Evolutionary conservation across 345 rosid species (phyloP).

Genomic region (Dovyalis caffra): DNA sequence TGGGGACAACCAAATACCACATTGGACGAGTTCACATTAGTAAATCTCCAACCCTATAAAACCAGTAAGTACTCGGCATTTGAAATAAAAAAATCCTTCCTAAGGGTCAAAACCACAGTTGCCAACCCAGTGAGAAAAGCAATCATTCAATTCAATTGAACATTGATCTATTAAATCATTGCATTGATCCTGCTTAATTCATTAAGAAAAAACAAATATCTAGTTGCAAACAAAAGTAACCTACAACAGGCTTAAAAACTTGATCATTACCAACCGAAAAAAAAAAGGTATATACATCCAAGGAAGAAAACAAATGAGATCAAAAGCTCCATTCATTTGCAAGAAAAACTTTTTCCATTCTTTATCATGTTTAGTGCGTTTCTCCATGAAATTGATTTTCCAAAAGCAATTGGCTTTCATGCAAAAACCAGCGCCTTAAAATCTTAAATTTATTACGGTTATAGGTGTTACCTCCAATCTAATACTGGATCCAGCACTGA

Average conservation of each 20-base stretch:
- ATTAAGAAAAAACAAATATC: background rate
- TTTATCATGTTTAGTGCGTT: too few species aligned
- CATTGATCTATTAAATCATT: background rate
- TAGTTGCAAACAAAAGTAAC: background rate
- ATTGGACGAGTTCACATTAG: background rate
- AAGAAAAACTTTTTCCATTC: too few species aligned
- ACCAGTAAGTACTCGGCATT: too few species aligned
- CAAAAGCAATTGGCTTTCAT: too few species aligned
- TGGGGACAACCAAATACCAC: background rate
- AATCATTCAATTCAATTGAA: background rate
- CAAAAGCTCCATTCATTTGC: too few species aligned
- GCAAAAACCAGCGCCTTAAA: background rate
- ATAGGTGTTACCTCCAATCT: constrained; percentile 68
- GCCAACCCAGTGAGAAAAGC: too few species aligned
- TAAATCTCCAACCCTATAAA: too few species aligned
- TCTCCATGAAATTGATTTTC: too few species aligned
- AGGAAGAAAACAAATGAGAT: too few species aligned
- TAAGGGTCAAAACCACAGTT: too few species aligned
- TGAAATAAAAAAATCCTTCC: too few species aligned
- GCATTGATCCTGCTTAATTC: background rate
- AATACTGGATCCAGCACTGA: constrained; percentile 71
- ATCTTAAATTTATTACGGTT: background rate
- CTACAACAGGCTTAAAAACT: background rate
- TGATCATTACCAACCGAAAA: background rate
- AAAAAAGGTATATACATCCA: too few species aligned